These are phyloP conservation scores for Magnolia officinalis DNA, from an alignment of 164 flowering plant genomes.

Conservation along the genomic window DNA sequence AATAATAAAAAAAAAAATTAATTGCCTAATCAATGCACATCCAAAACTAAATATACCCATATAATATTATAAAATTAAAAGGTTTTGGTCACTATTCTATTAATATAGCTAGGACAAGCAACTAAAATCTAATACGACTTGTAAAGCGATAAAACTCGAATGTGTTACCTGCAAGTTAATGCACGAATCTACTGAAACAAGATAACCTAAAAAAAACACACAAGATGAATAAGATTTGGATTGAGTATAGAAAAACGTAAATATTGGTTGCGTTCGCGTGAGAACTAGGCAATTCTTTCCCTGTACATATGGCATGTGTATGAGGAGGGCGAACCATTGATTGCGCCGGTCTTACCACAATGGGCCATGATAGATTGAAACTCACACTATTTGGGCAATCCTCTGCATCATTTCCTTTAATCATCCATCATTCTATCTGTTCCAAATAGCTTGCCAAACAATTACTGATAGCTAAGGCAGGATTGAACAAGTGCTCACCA, in stretches of 20 bases:
- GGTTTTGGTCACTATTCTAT: too few species aligned
- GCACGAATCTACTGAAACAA: conserved; percentile 84
- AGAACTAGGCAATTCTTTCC: not conserved
- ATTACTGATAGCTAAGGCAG: not conserved
- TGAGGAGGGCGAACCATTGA: not conserved
- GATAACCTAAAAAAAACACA: conserved; percentile 47
- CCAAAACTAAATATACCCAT: too few species aligned
- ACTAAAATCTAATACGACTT: not conserved
- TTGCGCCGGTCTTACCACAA: not conserved
- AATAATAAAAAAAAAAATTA: too few species aligned
- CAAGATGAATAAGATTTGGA: not conserved
- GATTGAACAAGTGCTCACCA: not conserved
- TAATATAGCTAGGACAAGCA: not conserved
- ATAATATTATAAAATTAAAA: too few species aligned
- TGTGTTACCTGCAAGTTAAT: conserved; percentile 54
- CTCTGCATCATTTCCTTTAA: not conserved
- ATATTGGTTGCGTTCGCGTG: too few species aligned
- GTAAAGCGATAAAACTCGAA: not conserved
- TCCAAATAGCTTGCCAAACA: not conserved
- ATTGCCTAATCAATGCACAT: too few species aligned
- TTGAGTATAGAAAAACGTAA: not conserved
- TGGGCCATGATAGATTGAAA: not conserved
- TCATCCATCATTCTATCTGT: too few species aligned
- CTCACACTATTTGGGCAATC: too few species aligned
- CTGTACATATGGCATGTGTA: too few species aligned